Base-by-base conservation (phyloP, 1,284 basidiomycete genomes). In the Cutaneotrichosporon cyanovorans region DNA sequence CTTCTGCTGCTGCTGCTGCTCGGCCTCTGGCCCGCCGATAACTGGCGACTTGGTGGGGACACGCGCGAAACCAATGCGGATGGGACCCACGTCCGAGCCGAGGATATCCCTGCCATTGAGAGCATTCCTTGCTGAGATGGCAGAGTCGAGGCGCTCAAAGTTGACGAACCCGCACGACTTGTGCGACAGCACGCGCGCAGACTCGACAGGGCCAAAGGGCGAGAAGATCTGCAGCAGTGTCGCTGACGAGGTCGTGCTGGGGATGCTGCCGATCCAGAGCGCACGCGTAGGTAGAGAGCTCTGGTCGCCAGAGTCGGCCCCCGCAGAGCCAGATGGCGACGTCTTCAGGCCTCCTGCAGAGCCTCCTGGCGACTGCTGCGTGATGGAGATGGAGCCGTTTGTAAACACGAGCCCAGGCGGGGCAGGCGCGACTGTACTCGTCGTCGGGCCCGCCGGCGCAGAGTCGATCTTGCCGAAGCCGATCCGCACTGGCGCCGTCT, bases 381-480 rank as follows among this genome's bases (percentile, higher is more conserved):
- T 57, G 22, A 61, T 56, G 28, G 62, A 58, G 32, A 59, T 56
- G 32, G 53, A 74, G 44, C 78, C 79, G 21, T 58, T 61, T 22
- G 65, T 65, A 82, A 83, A 41, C 77, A 83, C 65, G 23, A 70
- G 57, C 9, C 67, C 62, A 10, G 64, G 61, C 1, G 69, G 66
- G 1, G 83, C 76, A 22, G 82, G 76, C 22, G 81, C 76, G 42
- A 66, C 56, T 57, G 87, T 87, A 31, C 50, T 58, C 28, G 84
- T 83, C 23, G 89, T 85, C 7, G 87, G 85, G 37, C 87, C 84
- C 22, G 86, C 63, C 0, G 72, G 89, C 8, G 87, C 86, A 62
- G 88, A 90, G 62, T 95, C 91, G 3, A 90, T 90, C 71, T 97
- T 97, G 36, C 93, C 93, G 65, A 93, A 98, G 5, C 95, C 95